phyloP scores from a whole-genome alignment of 441 rosid genomes.

The Adansonia rubrostipa region DNA sequence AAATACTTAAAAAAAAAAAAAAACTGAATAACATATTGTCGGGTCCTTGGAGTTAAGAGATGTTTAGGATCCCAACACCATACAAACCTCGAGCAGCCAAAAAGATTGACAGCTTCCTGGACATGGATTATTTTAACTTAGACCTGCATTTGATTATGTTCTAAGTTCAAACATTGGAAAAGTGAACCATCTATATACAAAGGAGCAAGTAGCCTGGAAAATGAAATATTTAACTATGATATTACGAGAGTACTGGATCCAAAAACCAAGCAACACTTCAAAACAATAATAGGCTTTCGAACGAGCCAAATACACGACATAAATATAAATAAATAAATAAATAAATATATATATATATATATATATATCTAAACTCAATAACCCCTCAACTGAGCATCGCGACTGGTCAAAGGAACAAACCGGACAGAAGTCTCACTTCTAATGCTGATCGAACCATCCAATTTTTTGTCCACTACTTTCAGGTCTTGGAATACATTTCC shows the following conservation, averaged over 20 bases:
- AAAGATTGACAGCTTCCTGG: not conserved
- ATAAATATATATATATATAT: no score
- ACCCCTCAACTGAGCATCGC: slow-evolving; percentile 75
- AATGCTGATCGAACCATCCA: slow-evolving; percentile 69
- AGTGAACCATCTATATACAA: not conserved
- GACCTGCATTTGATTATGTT: not conserved
- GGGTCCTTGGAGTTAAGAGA: no score
- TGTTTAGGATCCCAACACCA: no score
- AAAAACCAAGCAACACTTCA: not conserved
- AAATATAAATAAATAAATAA: no score
- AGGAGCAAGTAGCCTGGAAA: not conserved
- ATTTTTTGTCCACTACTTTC: slow-evolving; percentile 70
- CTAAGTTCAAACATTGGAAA: not conserved
- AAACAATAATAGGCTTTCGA: not conserved
- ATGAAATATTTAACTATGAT: not conserved
- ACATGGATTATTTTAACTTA: not conserved
- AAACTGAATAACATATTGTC: no score
- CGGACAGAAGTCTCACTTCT: slow-evolving; percentile 74
- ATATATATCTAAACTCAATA: slow-evolving; percentile 23
- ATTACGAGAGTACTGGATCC: not conserved
- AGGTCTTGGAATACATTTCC: slow-evolving; percentile 79
- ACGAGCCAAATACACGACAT: no score
- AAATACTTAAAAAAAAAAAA: no score
- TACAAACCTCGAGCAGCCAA: no score
- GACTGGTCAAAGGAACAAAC: slow-evolving; percentile 87